Conservation (phyloP, 2,329 filamentous ascomycete genomes). For the Paraphoma chrysanthemicola region DNA sequence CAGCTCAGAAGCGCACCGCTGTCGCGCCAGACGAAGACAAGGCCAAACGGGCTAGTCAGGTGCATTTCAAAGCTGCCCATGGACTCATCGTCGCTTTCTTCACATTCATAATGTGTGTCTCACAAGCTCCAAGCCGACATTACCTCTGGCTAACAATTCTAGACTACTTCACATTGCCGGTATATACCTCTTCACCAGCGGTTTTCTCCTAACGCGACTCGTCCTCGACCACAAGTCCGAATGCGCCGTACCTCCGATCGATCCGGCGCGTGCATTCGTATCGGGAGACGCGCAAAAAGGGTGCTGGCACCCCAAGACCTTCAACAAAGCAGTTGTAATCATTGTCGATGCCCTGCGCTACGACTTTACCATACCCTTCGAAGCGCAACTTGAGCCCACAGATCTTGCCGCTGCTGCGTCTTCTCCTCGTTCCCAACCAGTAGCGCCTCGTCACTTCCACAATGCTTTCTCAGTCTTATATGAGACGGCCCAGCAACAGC, state of each 20-base stretch:
- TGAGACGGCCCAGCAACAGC: constrained; percentile 76
- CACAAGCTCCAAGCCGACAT: not conserved
- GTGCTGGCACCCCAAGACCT: constrained; percentile 96
- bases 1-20: constrained; percentile 28
- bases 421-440: constrained; percentile 13
- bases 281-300: constrained; percentile 63
- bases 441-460: constrained; percentile 71
- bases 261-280: constrained; percentile 45
- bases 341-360: constrained; percentile 94
- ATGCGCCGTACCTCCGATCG: constrained; percentile 76
- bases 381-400: constrained; percentile 58
- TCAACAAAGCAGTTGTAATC: constrained; percentile 88
- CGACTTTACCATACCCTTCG: constrained; percentile 89
- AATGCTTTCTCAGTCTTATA: constrained; percentile 87
- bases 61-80: constrained; percentile 62
- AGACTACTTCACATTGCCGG: constrained; percentile 78
- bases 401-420: constrained; percentile 21
- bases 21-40: constrained; percentile 31
- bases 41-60: constrained; percentile 51
- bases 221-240: constrained; percentile 79
- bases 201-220: constrained; percentile 89
- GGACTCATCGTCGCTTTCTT: constrained; percentile 69
- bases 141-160: constrained; percentile 1
- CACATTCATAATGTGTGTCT: constrained; percentile 66
- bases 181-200: constrained; percentile 91